Evolutionary conservation across 2,329 filamentous ascomycete genomes (phyloP), one percentile per base, ranked within the genome.

Genomic region (Fusarium multiceps): DNA sequence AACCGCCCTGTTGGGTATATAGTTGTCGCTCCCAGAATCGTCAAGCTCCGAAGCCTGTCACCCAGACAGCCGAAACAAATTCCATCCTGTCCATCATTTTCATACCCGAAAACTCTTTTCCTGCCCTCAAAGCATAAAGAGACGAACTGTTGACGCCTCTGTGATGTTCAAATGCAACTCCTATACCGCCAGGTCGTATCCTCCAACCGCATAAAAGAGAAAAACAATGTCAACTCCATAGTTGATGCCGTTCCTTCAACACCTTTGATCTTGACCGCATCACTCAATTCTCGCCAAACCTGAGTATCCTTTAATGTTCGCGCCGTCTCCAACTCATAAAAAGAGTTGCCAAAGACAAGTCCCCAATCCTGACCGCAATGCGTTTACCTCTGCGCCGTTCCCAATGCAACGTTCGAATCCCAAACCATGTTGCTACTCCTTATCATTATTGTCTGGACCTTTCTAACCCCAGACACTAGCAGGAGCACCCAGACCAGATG

Each of bases 401-500:
- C 64, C 66, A 59, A 76, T 75, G 72, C 74, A 76, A 69, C 58
- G 59, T 55, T 68, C 61, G 70, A 65, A 59, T 55, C 71, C 63
- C 57, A 42, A 48, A 42, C 56, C 65, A 34, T 63, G 48, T 51
- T 63, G 59, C 28, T 54, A 43, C 53, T 46, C 43, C 51, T 41
- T 12, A 43, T 51, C 53, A 50, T 51, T 27, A 48, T 57, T 48
- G 34, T 27, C 34, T n/a, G 12, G 27, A 32, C 8, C 9, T 30
- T 46, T 54, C 55, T 90, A 98, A 74, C 94, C 94, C 94, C 94
- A 98, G 73, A 98, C 95, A 71, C 93, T 97, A 71, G 94, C 94
- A 79, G 97, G 93, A 66, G 94, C 92, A 71, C 94, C 93, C 66
- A 97, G 89, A 53, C 89, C 89, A 71, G 90, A 92, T 76, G 92